Evolutionary conservation across 345 rosid species (phyloP).

Genomic region (Populus deltoides): DNA sequence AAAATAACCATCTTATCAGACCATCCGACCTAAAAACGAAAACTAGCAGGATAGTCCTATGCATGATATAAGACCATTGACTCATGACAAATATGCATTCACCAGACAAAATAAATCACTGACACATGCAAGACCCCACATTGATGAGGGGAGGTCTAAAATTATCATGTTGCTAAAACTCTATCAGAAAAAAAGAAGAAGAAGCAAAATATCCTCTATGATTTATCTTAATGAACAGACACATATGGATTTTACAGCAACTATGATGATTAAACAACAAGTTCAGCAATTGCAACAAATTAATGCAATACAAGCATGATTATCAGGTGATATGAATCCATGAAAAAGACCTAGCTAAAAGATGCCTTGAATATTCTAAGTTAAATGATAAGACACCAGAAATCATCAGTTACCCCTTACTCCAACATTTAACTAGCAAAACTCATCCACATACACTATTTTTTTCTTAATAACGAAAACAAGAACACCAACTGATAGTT

Average conservation of each 20-base stretch:
- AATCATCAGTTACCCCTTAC: background rate
- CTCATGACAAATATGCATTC: background rate
- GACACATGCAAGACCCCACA: background rate
- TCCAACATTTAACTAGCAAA: background rate
- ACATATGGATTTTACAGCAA: background rate
- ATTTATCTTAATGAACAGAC: background rate
- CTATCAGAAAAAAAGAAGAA: background rate
- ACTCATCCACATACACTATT: background rate
- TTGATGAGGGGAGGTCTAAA: background rate
- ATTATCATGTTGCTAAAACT: background rate
- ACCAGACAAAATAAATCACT: background rate
- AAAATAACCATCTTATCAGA: no score
- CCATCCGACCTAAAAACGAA: background rate
- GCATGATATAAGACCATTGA: background rate
- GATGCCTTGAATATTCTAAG: background rate
- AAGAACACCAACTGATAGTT: background rate
- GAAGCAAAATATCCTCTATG: background rate
- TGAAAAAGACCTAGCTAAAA: background rate
- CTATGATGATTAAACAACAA: background rate
- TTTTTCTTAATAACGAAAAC: background rate
- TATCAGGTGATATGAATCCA: background rate
- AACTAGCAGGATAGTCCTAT: background rate
- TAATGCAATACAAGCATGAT: background rate
- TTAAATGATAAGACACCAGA: background rate
- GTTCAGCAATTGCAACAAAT: background rate